Evolutionary conservation across 2,329 filamentous ascomycete genomes (phyloP).

Genomic region (Aspergillus costaricaensis): DNA sequence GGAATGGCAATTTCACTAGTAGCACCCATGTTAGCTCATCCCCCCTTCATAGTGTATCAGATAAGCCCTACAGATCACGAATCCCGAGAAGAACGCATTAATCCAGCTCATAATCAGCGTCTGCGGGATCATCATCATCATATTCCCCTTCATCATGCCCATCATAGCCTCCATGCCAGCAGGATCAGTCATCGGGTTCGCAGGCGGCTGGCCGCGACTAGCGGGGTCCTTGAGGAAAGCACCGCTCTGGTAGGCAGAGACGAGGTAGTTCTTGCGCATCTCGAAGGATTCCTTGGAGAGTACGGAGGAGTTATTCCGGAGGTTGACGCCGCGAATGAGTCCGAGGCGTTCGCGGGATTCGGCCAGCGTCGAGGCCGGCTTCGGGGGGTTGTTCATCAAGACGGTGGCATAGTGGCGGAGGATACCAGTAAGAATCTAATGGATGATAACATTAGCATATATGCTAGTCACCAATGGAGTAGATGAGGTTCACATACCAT

Average conservation of each 20-base stretch:
- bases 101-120: conserved; percentile 99
- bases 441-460: background rate
- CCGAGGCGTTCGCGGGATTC: conserved; percentile 76
- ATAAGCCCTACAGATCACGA: conserved; percentile 78
- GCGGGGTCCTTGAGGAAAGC: conserved; percentile 88
- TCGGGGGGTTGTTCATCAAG: conserved; percentile 82
- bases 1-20: conserved; percentile 93
- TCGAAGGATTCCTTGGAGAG: conserved; percentile 78
- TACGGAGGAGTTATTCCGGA: conserved; percentile 79
- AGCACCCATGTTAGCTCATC: conserved; percentile 16
- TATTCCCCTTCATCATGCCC: conserved; percentile 99
- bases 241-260: conserved; percentile 79
- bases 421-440: conserved; percentile 83
- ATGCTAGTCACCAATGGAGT: background rate
- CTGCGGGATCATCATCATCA: conserved; percentile 99
- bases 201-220: conserved; percentile 77
- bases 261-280: conserved; percentile 75
- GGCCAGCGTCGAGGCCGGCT: conserved; percentile 66
- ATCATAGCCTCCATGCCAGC: conserved; percentile 99
- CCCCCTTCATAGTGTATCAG: background rate
- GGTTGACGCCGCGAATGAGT: conserved; percentile 78
- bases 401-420: conserved; percentile 94
- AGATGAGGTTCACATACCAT: conserved; percentile 63
- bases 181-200: conserved; percentile 94
- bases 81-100: conserved; percentile 97